Evolutionary conservation across 129 eudicot species (phyloP).

Genomic region (Flaveria ramosissima): DNA sequence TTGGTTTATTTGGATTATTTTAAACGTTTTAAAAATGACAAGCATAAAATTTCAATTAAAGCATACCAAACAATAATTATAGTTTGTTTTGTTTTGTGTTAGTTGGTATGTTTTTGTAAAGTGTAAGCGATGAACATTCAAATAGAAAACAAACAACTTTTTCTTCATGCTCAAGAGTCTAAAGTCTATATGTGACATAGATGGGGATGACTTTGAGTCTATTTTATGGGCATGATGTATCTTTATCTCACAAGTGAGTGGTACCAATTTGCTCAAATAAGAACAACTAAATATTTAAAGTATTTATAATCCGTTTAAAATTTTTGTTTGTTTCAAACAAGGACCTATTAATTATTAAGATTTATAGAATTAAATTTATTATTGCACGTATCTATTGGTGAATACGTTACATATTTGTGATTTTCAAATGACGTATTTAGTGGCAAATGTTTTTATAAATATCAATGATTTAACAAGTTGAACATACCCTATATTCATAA

Average conservation of each 20-base stretch:
- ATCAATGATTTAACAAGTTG: no score
- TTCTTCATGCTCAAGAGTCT: neutral
- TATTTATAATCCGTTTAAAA: no score
- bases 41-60: neutral
- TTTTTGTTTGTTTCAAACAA: no score
- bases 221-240: neutral
- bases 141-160: neutral
- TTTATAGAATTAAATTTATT: no score
- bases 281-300: no score
- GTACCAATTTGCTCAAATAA: neutral
- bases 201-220: neutral
- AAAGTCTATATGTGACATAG: neutral
- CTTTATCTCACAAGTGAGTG: neutral
- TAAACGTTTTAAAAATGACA: neutral
- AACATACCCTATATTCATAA: no score
- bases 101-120: neutral
- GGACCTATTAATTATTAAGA: no score
- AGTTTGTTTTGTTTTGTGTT: neutral
- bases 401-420: no score
- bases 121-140: neutral
- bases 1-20: neutral
- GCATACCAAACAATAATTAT: neutral
- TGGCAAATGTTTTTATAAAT: no score
- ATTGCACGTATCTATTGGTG: no score
- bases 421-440: no score